Base-by-base conservation (phyloP, 1,284 basidiomycete species). In the Ganoderma sinense region DNA sequence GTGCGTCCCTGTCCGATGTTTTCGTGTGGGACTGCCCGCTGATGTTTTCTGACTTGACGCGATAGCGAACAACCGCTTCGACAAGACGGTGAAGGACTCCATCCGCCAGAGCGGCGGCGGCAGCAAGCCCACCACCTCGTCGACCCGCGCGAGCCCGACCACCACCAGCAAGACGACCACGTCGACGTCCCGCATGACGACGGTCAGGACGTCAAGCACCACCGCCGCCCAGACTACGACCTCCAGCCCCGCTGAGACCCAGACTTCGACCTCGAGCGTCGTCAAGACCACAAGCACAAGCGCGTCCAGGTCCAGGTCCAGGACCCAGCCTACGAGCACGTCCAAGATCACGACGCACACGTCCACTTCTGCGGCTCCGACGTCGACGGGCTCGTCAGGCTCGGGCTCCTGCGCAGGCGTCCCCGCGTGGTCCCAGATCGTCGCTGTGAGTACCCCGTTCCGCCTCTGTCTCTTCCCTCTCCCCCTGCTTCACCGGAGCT, bases 11-110 rank as follows among this genome's bases (percentile, higher is more conserved):
- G 13, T 45, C 23, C n/a, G 39, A 18, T 62, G 8, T 18, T 40
- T 20, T 16, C n/a, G 23, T 36, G 8, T 7, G n/a, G 11, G 56
- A 33, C 29, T 4, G 53, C 45, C 31, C 41, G 67, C n/a, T 67
- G 61, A 64, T 26, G 26, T 43, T 26, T 43, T 33, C 63, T 8
- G 20, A 8, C 20, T n/a, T 45, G 43, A n/a, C 20, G 20, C 23
- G 23, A 53, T 59, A 89, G 89, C 82, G 13, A 91, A 90, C 73
- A 78, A 77, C 33, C 81, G 87, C 62, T 90, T 81, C 72, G 88
- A 89, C 72, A 65, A 79, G 29, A 83, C 85, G 3, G 81, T 86
- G 71, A 92, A 91, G 81, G 81, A 81, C 63, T 84, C 83, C 23
- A 80, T 91, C 31, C 78, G 81, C 0, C 78, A 75, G 39, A 80